Evolutionary conservation across 2,329 filamentous ascomycete genomes (phyloP), one percentile per base, ranked within the genome.

Genomic region (Microsporum ferrugineum): DNA sequence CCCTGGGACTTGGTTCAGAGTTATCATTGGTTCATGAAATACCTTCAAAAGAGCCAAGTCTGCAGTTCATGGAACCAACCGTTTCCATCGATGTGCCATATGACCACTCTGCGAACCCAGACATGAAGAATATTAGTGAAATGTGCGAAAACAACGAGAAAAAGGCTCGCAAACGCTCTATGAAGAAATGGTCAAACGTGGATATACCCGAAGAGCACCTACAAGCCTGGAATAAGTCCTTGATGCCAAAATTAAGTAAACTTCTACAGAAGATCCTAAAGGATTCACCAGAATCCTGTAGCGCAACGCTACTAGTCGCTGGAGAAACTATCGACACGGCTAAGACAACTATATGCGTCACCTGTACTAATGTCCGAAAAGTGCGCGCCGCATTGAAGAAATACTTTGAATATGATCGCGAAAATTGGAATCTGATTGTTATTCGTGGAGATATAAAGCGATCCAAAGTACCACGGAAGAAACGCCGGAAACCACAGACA

Each of bases 341-440:
- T 5, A 78, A 77, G 61, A 83, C 84, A 0, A 86, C 84, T 0
- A 82, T 86, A 38, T 82, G 84, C 63, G 79, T 87, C 43, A 84
- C 82, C 23, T 87, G 84, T 69, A 77, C 75, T n/a, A 85, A 81
- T 63, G 72, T 76, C 33, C 77, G 78, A 45, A 83, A 82, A 67
- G 81, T 86, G 58, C 81, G 83, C 65, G 78, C 80, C 34, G 77
- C 80, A 5, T 72, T 86, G 55, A 80, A 79, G 64, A 80, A 80
- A 57, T 79, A 82, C 61, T 83, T 86, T 66, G 75, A 78, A 59
- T 80, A 82, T 53, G 80, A 84, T 62, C 75, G 77, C 7, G 76
- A 77, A 57, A 75, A 80, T 33, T 85, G 79, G 73, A 80, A 85
- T 63, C 73, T 86, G 57, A 80, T 84, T 60, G 81, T 87, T 3